Evolutionary conservation across 768 basidiomycete genomes (phyloP), one percentile per base, ranked within the genome.

Genomic region (Heimioporus sp.): DNA sequence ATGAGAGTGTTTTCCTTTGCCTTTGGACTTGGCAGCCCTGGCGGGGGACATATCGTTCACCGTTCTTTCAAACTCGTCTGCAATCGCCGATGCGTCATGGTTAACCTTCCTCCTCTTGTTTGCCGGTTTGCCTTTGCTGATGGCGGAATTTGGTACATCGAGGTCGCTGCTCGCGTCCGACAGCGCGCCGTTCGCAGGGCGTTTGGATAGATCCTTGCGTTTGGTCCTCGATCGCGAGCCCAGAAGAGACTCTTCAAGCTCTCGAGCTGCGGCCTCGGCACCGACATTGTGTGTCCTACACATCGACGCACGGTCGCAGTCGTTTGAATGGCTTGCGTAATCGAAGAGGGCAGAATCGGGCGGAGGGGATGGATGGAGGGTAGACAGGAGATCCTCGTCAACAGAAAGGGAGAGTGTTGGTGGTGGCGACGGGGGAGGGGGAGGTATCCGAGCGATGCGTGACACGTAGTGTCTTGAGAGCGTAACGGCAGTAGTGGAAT

Each of bases 81-180:
- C 71, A 43, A 71, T 65, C 35, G 63, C 64, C 2, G 65, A 66
- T 24, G 59, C 57, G 52, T 70, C 70, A 47, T 67, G 73, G 47
- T 84, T 82, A 4, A 88, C 63, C 64, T 79, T 87, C 49, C 87
- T 76, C 67, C 75, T 84, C 72, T 91, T 90, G 48, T 68, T 68
- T 2, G 75, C 72, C 31, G 78, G 82, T 24, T 71, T 79, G 24
- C 70, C 67, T 49, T 65, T 68, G 54, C 65, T 74, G 52, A 67
- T 59, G 12, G 71, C 63, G 10, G 71, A 37, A 17, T 46, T 46
- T 24, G 71, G 72, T 9, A 74, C 65, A 53, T 86, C 85, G 17
- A 73, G 53, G 49, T 86, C 85, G 55, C 80, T 86, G 53, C 79
- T 80, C 43, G 71, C 74, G 58, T 87, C 86, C 0, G 84, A 84